A percentile compares a stretch with the other conserved stretches of the same genome.
Evolutionary conservation across 106 monocot species (phyloP).

Genomic region (Dioscorea dumetorum): DNA sequence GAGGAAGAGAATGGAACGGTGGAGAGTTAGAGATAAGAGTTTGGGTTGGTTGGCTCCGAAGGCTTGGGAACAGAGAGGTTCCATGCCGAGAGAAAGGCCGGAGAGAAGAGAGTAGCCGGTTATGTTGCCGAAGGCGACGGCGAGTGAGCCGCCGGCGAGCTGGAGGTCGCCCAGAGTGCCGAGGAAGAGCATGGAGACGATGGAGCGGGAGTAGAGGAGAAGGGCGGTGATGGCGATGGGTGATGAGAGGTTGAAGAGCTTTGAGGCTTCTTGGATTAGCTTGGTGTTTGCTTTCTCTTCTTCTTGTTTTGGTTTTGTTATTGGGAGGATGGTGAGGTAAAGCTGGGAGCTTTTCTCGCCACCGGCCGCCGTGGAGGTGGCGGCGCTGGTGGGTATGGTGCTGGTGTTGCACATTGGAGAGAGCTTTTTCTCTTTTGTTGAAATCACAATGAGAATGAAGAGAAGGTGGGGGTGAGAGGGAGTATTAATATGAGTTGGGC

Average conservation of each 20-base stretch:
- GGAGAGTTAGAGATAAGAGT: conserved; percentile 6
- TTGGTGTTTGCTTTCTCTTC: too few species aligned
- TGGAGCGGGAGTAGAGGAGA: conserved; percentile 11
- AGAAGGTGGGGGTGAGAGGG: not conserved
- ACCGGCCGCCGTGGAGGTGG: not conserved
- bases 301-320: not conserved
- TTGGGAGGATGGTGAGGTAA: not conserved
- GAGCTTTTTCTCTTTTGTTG: too few species aligned
- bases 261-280: not conserved
- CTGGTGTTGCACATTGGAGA: conserved; percentile 5
- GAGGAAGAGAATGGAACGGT: conserved; percentile 2
- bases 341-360: not conserved
- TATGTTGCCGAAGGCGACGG: conserved; percentile 3
- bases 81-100: conserved; percentile 7
- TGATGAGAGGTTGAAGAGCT: conserved; percentile 2
- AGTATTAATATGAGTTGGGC: not conserved
- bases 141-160: conserved; percentile 7
- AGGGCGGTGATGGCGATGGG: conserved; percentile 8
- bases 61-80: conserved; percentile 9
- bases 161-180: conserved; percentile 5
- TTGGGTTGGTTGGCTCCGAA: conserved; percentile 10
- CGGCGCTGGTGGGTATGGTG: not conserved
- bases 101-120: conserved; percentile 10
- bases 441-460: not conserved
- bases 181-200: conserved; percentile 9